phyloP scores from a whole-genome alignment of 2,329 filamentous ascomycete species.

The Corinectria fuckeliana region DNA sequence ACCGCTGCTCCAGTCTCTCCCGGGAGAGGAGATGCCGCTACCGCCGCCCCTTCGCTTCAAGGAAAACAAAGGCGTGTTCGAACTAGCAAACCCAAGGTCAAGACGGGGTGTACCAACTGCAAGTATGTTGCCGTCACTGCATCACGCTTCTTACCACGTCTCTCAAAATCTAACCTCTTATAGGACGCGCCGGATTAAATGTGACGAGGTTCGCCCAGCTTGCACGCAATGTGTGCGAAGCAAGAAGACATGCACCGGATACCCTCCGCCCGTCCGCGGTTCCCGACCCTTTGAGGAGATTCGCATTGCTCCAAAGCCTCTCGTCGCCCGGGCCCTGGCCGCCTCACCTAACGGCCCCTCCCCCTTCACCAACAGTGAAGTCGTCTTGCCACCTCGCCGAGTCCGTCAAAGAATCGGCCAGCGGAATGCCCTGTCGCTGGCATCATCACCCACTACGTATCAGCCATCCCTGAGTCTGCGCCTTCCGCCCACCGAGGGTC shows the following conservation, averaged over 20 bases:
- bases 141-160: background rate
- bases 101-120: slow-evolving; percentile 72
- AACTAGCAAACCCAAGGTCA: slow-evolving; percentile 66
- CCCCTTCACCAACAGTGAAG: slow-evolving; percentile 29
- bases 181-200: slow-evolving; percentile 69
- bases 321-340: slow-evolving; percentile 33
- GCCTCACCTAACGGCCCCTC: slow-evolving; percentile 15
- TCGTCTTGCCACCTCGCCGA: slow-evolving; percentile 44
- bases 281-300: slow-evolving; percentile 55
- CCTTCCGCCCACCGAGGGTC: slow-evolving; percentile 58
- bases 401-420: slow-evolving; percentile 27
- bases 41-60: slow-evolving; percentile 2
- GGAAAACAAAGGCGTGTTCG: slow-evolving; percentile 51
- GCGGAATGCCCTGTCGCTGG: slow-evolving; percentile 29
- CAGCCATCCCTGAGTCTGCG: slow-evolving; percentile 54
- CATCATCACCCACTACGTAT: slow-evolving; percentile 45
- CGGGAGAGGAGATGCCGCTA: background rate
- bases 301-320: slow-evolving; percentile 57
- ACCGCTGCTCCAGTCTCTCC: slow-evolving; percentile 2
- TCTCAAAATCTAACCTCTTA: slow-evolving; percentile 30
- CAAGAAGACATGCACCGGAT: slow-evolving; percentile 65
- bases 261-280: slow-evolving; percentile 62
- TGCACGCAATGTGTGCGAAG: slow-evolving; percentile 67
- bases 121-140: slow-evolving; percentile 57
- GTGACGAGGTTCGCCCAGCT: slow-evolving; percentile 67